Conservation (phyloP, 2,329 filamentous ascomycete genomes). For the Botryosphaeria dothidea region DNA sequence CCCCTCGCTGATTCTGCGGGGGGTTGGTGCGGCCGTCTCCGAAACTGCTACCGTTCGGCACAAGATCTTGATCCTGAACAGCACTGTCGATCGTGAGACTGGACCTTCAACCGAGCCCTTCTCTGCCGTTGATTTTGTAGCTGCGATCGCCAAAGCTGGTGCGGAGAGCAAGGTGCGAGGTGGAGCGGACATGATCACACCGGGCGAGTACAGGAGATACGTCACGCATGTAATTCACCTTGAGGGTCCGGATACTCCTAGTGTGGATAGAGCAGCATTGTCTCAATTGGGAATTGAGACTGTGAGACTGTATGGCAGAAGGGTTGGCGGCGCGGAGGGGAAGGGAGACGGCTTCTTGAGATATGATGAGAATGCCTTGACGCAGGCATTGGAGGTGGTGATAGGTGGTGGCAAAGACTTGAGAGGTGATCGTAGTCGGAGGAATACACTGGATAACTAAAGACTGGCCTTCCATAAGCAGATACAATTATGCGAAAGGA, state of each 20-base stretch:
- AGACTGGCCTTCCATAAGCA: too few relatives aligned
- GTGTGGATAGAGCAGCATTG: constrained; percentile 67
- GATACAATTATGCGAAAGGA: too few relatives aligned
- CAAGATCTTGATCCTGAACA: constrained; percentile 85
- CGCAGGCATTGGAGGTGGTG: constrained; percentile 74
- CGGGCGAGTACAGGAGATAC: constrained; percentile 61
- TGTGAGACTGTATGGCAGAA: constrained; percentile 74
- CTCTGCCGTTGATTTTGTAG: constrained; percentile 77
- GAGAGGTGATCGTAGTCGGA: constrained; percentile 52
- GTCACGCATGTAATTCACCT: constrained; percentile 84
- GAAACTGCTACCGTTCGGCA: constrained; percentile 53
- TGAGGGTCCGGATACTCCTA: constrained; percentile 68
- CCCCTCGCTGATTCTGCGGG: constrained; percentile 76
- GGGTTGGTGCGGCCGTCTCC: constrained; percentile 68
- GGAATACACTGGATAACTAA: constrained; percentile 55
- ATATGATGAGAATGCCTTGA: constrained; percentile 76
- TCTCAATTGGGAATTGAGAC: constrained; percentile 70
- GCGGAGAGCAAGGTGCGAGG: constrained; percentile 34
- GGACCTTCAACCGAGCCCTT: constrained; percentile 67
- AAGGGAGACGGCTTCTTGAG: constrained; percentile 51
- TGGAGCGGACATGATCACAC: neutral
- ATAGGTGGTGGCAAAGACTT: constrained; percentile 64
- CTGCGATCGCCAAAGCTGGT: constrained; percentile 70
- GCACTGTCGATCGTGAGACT: constrained; percentile 81
- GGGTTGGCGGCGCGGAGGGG: constrained; percentile 45